phyloP scores from a whole-genome alignment of 306 rosid genomes.

The Morella rubra region DNA sequence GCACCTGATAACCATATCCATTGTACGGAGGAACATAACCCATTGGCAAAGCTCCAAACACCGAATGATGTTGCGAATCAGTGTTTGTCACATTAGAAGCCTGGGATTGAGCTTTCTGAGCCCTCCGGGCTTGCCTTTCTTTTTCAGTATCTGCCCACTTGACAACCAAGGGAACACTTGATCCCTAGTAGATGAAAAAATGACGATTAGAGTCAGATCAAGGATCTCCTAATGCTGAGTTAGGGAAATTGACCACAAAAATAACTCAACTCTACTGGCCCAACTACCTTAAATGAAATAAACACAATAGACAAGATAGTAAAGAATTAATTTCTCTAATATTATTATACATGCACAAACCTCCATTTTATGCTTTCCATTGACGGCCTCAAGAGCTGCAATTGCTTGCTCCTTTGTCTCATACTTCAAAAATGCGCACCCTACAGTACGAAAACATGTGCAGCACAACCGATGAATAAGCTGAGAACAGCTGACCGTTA shows the following conservation, averaged over 20 bases:
- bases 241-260: conserved; percentile 24
- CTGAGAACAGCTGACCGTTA: neutral
- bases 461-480: conserved; percentile 19
- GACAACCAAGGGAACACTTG: conserved; percentile 97
- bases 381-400: conserved; percentile 75
- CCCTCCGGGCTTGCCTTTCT: conserved; percentile 97
- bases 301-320: conserved; percentile 5
- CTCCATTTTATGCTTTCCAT: conserved; percentile 96
- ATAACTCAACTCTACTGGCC: conserved; percentile 16
- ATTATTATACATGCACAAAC: conserved; percentile 41
- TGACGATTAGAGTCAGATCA: conserved; percentile 27
- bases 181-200: conserved; percentile 58
- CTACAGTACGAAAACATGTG: conserved; percentile 38
- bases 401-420: conserved; percentile 96
- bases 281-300: neutral
- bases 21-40: conserved; percentile 87
- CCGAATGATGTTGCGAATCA: conserved; percentile 81
- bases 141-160: conserved; percentile 99
- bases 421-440: conserved; percentile 95
- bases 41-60: conserved; percentile 92
- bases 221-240: conserved; percentile 16
- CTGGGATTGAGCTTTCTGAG: conserved; percentile 92
- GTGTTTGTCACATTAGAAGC: conserved; percentile 58
- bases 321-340: conserved; percentile 18
- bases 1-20: conserved; percentile 96